These are phyloP conservation scores for Hanseniaspora hatyaiensis DNA, from an alignment of 805 yeast genomes.

Conservation along the genomic window DNA sequence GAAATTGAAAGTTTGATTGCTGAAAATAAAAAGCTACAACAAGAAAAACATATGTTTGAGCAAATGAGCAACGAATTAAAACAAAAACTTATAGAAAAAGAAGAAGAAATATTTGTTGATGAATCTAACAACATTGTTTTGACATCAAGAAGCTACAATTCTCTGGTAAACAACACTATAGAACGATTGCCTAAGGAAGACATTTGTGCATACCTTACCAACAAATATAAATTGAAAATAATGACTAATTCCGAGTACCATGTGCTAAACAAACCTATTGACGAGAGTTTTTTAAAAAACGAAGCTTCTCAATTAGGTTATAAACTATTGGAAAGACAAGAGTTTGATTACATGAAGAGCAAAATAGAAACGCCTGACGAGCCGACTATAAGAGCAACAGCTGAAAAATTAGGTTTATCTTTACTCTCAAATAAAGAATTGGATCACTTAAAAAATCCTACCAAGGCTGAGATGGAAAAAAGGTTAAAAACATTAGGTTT, in stretches of 20 bases:
- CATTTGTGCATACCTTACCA: constrained; percentile 18
- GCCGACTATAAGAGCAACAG: constrained; percentile 19
- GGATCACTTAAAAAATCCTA: constrained; percentile 22
- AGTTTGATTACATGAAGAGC: constrained; percentile 20
- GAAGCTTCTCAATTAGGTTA: constrained; percentile 23
- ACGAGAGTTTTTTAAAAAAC: constrained; percentile 20
- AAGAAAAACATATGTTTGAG: constrained; percentile 23
- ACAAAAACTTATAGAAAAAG: constrained; percentile 20
- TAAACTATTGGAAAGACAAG: constrained; percentile 26
- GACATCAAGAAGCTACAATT: constrained; percentile 17
- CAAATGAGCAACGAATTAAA: constrained; percentile 19
- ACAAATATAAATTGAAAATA: constrained; percentile 22
- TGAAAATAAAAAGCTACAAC: constrained; percentile 4
- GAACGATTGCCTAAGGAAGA: constrained; percentile 20
- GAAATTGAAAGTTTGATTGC: not conserved
- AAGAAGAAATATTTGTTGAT: constrained; percentile 13
- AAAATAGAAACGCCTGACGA: constrained; percentile 23
- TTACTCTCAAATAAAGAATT: constrained; percentile 23
- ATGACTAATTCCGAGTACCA: constrained; percentile 24
- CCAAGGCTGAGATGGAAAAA: constrained; percentile 26
- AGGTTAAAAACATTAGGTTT: constrained; percentile 27
- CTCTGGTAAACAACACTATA: constrained; percentile 15
- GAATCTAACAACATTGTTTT: constrained; percentile 23
- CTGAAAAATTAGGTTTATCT: constrained; percentile 20
- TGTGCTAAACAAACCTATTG: constrained; percentile 18